Conservation (phyloP, 2,329 filamentous ascomycete species). For the Rhinocladiella mackenziei region DNA sequence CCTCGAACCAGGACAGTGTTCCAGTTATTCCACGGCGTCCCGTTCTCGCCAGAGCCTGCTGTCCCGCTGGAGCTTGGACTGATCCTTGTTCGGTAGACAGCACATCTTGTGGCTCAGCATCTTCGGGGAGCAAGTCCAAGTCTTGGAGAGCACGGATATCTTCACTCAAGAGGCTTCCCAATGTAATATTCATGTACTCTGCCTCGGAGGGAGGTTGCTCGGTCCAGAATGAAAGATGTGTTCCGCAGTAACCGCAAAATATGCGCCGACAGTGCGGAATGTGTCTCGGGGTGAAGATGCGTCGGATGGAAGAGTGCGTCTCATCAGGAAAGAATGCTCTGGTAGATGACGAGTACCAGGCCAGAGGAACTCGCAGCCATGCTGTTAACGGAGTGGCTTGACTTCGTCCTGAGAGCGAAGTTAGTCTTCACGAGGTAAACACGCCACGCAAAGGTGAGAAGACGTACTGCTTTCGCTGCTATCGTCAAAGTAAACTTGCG, state of each 20-base stretch:
- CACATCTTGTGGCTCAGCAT: conserved; percentile 35
- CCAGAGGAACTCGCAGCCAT: conserved; percentile 76
- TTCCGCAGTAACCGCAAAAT: conserved; percentile 91
- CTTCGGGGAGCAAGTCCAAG: conserved; percentile 64
- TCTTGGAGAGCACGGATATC: conserved; percentile 71
- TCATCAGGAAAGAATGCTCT: conserved; percentile 76
- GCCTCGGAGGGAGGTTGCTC: conserved; percentile 67
- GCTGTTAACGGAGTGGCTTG: conserved; percentile 71
- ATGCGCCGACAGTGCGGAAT: conserved; percentile 62
- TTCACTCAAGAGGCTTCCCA: conserved; percentile 70
- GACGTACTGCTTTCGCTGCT: conserved; percentile 67
- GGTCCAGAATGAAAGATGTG: conserved; percentile 77
- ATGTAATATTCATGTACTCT: conserved; percentile 72
- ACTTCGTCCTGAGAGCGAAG: conserved; percentile 49
- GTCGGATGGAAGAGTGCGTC: conserved; percentile 61
- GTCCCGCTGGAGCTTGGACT: conserved; percentile 2
- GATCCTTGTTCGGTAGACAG: not conserved
- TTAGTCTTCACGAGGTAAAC: not conserved
- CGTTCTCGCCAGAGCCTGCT: conserved; percentile 15
- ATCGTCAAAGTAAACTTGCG: conserved; percentile 72
- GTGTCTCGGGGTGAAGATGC: conserved; percentile 60
- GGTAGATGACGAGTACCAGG: conserved; percentile 74
- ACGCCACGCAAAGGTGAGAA: not conserved
- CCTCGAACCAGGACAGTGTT: conserved; percentile 83
- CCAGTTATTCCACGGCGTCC: conserved; percentile 30